Evolutionary conservation across 2,329 filamentous ascomycete genomes (phyloP), one percentile per base, ranked within the genome.

Genomic region (Pseudogymnoascus sp.): DNA sequence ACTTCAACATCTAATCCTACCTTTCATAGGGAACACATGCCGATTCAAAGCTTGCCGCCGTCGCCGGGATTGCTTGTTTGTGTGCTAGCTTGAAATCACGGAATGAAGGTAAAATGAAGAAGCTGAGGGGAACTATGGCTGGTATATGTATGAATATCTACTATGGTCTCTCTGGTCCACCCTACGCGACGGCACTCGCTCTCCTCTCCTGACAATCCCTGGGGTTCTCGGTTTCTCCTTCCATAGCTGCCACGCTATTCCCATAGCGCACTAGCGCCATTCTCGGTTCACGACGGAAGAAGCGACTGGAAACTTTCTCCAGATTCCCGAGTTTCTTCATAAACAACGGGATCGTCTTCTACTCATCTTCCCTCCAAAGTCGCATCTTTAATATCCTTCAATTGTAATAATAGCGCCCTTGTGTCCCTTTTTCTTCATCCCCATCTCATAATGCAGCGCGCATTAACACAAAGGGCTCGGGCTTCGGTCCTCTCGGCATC

Each of bases 401-500:
- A 61, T 43, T 63, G 16, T 61, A 37, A 43, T 59, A 46, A 43
- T 63, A 56, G 38, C 40, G 43, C 22, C 50, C 50, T 56, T 56
- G 28, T 56, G n/a, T 33, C 28, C n/a, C n/a, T 22, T 56, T 56
- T 56, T 56, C 50, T 56, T 56, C 50, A 56, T 33, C 50, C 2
- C 22, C 50, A 69, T 69, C 68, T 72, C 80, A 90, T 78, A 76
- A 99, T 99, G 95, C 95, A 99, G 86, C 91, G 95, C 80, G 92
- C 92, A 80, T 85, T 99, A 75, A 86, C 90, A 76, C 91, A 90
- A 72, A 84, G 86, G 76, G 82, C 89, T 73, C 84, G 91, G 82
- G 87, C 91, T 76, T 90, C 91, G 71, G 86, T 88, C 82, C 86
- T 93, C 72, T 89, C 87, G 68, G 84, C 80, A 66, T 89, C 87